phyloP scores from a whole-genome alignment of 2,329 filamentous ascomycete genomes.

The Epichloe gansuensis region DNA sequence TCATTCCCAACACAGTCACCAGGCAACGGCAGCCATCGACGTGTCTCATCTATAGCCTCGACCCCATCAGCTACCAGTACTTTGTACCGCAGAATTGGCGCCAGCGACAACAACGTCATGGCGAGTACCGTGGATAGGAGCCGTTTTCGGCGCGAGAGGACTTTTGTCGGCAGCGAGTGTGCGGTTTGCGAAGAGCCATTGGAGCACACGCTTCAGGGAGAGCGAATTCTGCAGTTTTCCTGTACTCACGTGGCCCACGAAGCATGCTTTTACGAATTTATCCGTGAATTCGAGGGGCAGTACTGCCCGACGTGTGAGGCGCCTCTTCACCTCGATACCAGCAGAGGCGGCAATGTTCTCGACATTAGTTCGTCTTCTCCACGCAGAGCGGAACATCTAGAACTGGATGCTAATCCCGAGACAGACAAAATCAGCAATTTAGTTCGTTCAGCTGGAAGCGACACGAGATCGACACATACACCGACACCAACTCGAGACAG shows the following conservation, averaged over 20 bases:
- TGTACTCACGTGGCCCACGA: conserved; percentile 97
- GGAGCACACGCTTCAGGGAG: conserved; percentile 87
- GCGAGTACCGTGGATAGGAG: conserved; percentile 51
- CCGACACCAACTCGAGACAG: conserved; percentile 59
- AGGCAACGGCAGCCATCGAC: conserved; percentile 16
- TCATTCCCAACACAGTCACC: conserved; percentile 17
- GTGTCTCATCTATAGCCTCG: conserved; percentile 22
- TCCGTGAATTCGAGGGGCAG: conserved; percentile 86
- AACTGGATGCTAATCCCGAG: conserved; percentile 14
- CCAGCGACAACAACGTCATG: conserved; percentile 31
- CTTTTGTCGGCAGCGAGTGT: conserved; percentile 89
- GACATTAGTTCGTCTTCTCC: conserved; percentile 57
- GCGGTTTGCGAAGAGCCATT: conserved; percentile 93
- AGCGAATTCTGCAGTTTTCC: conserved; percentile 89
- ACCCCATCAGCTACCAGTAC: conserved; percentile 20
- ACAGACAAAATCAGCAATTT: conserved; percentile 91
- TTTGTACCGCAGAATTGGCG: conserved; percentile 23
- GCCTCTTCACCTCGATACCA: conserved; percentile 82
- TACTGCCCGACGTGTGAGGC: conserved; percentile 91
- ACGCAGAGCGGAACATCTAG: conserved; percentile 10
- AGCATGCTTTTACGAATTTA: conserved; percentile 97
- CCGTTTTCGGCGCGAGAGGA: conserved; percentile 75
- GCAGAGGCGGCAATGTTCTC: conserved; percentile 80
- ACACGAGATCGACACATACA: conserved; percentile 41
- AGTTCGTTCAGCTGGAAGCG: conserved; percentile 64